These are phyloP conservation scores for Saccharomyces uvarum DNA, from an alignment of 1,139 yeast genomes.

Conservation along the genomic window DNA sequence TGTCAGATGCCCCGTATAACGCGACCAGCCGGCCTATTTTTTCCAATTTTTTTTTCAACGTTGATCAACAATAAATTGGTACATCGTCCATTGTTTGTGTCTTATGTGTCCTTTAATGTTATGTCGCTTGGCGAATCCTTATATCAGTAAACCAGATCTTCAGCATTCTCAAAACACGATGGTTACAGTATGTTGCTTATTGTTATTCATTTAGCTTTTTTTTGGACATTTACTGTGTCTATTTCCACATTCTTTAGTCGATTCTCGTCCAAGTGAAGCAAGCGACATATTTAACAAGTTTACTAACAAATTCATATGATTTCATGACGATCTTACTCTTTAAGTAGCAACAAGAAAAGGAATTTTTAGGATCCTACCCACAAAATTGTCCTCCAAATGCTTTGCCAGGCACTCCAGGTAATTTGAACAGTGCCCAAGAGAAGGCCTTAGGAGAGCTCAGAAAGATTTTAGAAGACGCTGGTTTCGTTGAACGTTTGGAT, in stretches of 20 bases:
- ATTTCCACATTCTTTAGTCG: neutral
- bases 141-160: neutral
- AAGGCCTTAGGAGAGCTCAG: constrained; percentile 52
- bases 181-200: constrained; percentile 16
- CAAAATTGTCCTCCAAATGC: constrained; percentile 57
- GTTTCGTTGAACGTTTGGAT: constrained; percentile 70
- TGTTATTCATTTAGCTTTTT: neutral
- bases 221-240: neutral
- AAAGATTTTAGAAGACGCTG: constrained; percentile 50
- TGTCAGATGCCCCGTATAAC: constrained; percentile 1
- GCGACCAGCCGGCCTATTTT: neutral
- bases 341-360: constrained; percentile 17
- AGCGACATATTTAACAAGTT: neutral
- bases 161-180: constrained; percentile 2
- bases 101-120: neutral
- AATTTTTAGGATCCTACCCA: constrained; percentile 49
- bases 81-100: neutral
- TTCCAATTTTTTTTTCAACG: neutral
- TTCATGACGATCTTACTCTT: neutral
- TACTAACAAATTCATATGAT: neutral
- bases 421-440: constrained; percentile 62
- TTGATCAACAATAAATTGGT: constrained; percentile 2
- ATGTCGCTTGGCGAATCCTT: neutral
- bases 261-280: neutral
- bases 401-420: constrained; percentile 76